Conservation (phyloP, 2,329 filamentous ascomycete species). For the Fusarium napiforme region DNA sequence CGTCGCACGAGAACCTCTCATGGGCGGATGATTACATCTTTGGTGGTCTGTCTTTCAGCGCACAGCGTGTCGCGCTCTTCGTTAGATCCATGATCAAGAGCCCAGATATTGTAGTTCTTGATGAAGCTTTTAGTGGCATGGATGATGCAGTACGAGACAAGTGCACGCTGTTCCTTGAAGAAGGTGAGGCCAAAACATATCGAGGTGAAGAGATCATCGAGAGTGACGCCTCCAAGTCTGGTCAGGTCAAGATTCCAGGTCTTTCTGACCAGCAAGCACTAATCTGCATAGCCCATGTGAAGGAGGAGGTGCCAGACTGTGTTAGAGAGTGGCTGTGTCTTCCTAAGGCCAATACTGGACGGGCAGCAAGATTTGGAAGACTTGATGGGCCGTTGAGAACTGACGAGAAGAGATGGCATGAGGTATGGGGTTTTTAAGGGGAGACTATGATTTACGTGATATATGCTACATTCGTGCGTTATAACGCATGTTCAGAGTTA, state of each 20-base stretch:
- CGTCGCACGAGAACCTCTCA: constrained; percentile 48
- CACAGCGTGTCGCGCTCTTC: constrained; percentile 87
- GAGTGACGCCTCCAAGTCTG: constrained; percentile 58
- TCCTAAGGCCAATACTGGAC: constrained; percentile 76
- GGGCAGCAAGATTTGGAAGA: constrained; percentile 70
- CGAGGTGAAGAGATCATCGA: constrained; percentile 55
- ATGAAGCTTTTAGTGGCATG: constrained; percentile 91
- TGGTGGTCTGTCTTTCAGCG: constrained; percentile 79
- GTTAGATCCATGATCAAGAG: constrained; percentile 83
- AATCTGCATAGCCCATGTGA: constrained; percentile 91
- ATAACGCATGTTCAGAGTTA: not conserved
- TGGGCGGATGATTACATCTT: constrained; percentile 79
- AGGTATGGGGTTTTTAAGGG: constrained; percentile 67
- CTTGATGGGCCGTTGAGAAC: constrained; percentile 70
- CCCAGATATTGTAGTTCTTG: constrained; percentile 83
- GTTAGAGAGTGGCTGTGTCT: constrained; percentile 88
- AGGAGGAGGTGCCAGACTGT: constrained; percentile 87
- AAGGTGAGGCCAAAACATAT: constrained; percentile 65
- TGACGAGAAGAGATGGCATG: constrained; percentile 68
- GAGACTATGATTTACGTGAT: not conserved
- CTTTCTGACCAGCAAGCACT: constrained; percentile 79
- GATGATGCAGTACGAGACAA: constrained; percentile 84
- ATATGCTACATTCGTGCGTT: not conserved
- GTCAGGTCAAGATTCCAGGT: constrained; percentile 66
- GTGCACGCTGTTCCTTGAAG: constrained; percentile 82